Base-by-base conservation (phyloP, 495 filamentous ascomycete genomes). In the Penicillium waksmanii region DNA sequence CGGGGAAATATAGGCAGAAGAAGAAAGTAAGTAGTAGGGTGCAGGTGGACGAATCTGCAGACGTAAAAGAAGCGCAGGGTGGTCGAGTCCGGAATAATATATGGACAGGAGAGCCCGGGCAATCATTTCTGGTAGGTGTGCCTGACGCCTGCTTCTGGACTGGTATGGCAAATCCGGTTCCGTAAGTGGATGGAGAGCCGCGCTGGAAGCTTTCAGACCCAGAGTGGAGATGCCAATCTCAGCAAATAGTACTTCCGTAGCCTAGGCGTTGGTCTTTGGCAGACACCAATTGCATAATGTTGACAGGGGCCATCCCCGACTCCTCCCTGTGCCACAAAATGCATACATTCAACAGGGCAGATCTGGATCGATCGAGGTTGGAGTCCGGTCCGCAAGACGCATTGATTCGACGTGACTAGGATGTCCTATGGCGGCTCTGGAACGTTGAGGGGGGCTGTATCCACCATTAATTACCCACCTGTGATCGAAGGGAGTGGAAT, bases 121-220 rank as follows among this genome's bases (percentile, higher is more conserved):
- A 44, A 25, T 48, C 31, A 11, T 55, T 46, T 54, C 56, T 60
- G 59, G 56, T 61, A 60, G 47, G 53, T 55, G 58, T 69, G 66
- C 68, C 66, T 69, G 66, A 71, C 57, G 58, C 58, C 61, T 48
- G 35, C 38, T 57, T 53, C 58, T 55, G 51, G 48, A 66, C 58
- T 17, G 43, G 56, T 55, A 43, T 49, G 51, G 43, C 59, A 57
- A 62, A 57, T 62, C 61, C 53, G 53, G 58, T 48, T 40, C 46
- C 54, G 23, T 47, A 64, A 66, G 60, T 70, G 66, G 67, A 64
- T 57, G 57, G 54, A 63, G 68, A 71, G 68, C 68, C 68, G 68
- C 66, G 63, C 63, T 57, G 66, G 63, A 63, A 57, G 61, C 55
- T 36, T 59, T 57, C 54, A 68, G 51, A 48, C 36, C 56, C 50